phyloP scores from a whole-genome alignment of 2,329 filamentous ascomycete genomes.

The Colletotrichum limetticola region DNA sequence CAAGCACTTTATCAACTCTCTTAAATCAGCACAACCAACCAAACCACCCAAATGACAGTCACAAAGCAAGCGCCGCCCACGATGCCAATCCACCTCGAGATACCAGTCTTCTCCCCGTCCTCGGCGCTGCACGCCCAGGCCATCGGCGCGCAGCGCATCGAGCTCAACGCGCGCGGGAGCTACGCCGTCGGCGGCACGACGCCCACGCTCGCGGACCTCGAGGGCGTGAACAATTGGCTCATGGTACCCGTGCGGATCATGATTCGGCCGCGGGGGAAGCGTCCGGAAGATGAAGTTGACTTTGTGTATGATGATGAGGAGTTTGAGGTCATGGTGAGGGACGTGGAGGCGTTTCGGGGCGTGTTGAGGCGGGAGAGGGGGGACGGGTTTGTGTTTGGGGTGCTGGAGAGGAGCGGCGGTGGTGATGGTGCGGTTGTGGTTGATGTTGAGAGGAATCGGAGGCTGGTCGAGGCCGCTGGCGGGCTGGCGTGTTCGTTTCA shows the following conservation, averaged over 20 bases:
- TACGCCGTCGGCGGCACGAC: constrained; percentile 64
- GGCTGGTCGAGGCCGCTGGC: constrained; percentile 53
- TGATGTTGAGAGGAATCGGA: constrained; percentile 52
- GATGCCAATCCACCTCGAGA: constrained; percentile 54
- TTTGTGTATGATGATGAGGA: constrained; percentile 62
- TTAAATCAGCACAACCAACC: not conserved
- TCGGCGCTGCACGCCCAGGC: constrained; percentile 51
- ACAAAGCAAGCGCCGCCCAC: not conserved
- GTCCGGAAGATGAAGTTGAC: constrained; percentile 43
- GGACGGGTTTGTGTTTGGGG: constrained; percentile 69
- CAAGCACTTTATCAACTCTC: not conserved
- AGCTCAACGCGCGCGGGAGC: constrained; percentile 63
- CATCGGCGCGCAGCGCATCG: constrained; percentile 60
- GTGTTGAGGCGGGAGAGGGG: constrained; percentile 52
- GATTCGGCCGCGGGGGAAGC: constrained; percentile 61
- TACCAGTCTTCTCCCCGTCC: constrained; percentile 62
- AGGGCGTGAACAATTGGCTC: constrained; percentile 34
- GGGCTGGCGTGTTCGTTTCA: constrained; percentile 63
- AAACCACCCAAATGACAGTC: not conserved
- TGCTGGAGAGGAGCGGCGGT: constrained; percentile 44
- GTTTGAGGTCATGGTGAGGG: constrained; percentile 52
- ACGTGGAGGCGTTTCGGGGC: constrained; percentile 44
- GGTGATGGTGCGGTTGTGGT: constrained; percentile 40
- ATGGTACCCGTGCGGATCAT: constrained; percentile 61
- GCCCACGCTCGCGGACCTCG: constrained; percentile 54